Base-by-base conservation (phyloP, 164 flowering plant species). In the Vitis riparia region DNA sequence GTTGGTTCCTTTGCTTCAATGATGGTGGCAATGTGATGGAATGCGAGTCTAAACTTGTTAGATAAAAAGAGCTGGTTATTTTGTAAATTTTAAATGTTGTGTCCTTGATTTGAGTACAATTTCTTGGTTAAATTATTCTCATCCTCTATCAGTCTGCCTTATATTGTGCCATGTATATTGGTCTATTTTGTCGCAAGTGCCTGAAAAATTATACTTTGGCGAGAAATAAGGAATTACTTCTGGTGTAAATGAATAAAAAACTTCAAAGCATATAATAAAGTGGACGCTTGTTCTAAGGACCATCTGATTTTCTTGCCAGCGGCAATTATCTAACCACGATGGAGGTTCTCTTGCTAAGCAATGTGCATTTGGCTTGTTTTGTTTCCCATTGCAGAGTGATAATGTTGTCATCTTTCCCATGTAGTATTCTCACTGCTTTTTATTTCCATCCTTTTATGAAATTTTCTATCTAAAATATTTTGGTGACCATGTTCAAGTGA, bases 401-500 rank as follows among this genome's bases (percentile, higher is more conserved):
- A 10, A 9, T n/a, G 1, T 62, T 37, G 48, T n/a, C 2, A 15
- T 14, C 9, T n/a, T 44, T 44, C n/a, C 14, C 13, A 7, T 11
- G 16, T 62, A 3, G 65, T 44, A 47, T 68, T 51, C 9, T 12
- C 69, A n/a, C 10, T 67, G 49, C 63, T 65, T 52, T 58, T 5
- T 12, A 48, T 9, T 5, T 49, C n/a, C 19, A 17, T 30, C 15
- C 23, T 17, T 57, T 9, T 37, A 30, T 44, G 13, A 2, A 15
- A 5, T 11, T 59, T 68, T 30, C 0, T 51, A 59, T 17, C 48
- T 62, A 47, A 4, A 44, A 48, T 9, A 7, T 59, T n/a, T 19
- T 16, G 16, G 1, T 57, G 23, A 9, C 0, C 8, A 29, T 27
- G 48, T 23, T 17, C 5, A 16, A 15, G 10, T 29, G 37, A 13